These are phyloP conservation scores for Metschnikowia continentalis DNA, from an alignment of 805 yeast genomes.

Conservation along the genomic window DNA sequence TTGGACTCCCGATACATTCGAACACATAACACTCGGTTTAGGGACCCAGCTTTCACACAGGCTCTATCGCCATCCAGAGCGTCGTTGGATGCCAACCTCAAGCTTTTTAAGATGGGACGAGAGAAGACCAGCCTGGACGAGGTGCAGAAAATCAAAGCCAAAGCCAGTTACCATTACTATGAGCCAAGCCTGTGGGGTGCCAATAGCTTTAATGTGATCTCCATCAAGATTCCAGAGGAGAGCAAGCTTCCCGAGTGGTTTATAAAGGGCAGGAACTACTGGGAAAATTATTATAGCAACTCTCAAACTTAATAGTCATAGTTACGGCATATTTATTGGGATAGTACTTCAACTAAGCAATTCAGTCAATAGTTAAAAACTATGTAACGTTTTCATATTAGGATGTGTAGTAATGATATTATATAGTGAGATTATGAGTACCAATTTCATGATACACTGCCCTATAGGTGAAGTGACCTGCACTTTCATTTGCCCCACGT, in stretches of 20 bases:
- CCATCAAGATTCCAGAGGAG: conserved; percentile 57
- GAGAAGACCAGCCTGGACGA: conserved; percentile 8
- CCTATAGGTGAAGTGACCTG: neutral
- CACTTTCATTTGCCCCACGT: conserved; percentile 23
- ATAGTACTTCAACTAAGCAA: no score
- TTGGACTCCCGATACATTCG: conserved; percentile 29
- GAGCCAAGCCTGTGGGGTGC: conserved; percentile 34
- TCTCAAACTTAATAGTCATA: neutral
- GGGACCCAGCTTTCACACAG: conserved; percentile 15
- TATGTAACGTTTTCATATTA: no score
- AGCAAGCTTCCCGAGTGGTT: conserved; percentile 75
- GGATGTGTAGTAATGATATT: no score
- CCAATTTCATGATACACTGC: neutral
- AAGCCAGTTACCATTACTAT: conserved; percentile 37
- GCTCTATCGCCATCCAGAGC: conserved; percentile 11
- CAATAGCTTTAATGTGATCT: conserved; percentile 37
- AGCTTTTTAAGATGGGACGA: conserved; percentile 11
- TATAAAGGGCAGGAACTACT: conserved; percentile 52
- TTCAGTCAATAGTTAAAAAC: no score
- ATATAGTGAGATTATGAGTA: no score
- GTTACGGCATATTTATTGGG: neutral
- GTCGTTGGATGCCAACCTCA: conserved; percentile 14
- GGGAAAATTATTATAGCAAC: conserved; percentile 45
- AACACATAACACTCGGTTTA: conserved; percentile 19
- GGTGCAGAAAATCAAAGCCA: conserved; percentile 16